phyloP scores from a whole-genome alignment of 148 eudicot genomes.

The Oxyria digyna region DNA sequence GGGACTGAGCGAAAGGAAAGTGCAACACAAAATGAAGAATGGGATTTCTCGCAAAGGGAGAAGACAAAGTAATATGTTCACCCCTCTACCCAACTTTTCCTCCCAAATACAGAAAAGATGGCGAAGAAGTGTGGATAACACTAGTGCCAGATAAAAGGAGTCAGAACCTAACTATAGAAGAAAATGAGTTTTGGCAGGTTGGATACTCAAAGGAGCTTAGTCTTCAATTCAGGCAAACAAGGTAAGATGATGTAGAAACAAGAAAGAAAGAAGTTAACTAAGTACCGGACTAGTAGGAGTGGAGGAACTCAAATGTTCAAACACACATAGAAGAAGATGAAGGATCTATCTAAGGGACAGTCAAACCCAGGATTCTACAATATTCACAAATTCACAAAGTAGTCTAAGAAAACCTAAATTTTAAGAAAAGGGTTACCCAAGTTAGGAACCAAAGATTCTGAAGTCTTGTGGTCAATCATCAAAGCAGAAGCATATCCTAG shows the following conservation, averaged over 20 bases:
- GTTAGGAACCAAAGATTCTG: constrained; percentile 9
- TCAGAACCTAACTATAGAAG: neutral
- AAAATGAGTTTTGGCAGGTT: neutral
- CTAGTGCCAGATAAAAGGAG: neutral
- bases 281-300: no score
- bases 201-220: neutral
- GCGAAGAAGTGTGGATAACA: neutral
- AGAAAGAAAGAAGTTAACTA: neutral
- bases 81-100: constrained; percentile 3
- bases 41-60: neutral
- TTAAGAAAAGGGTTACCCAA: no score
- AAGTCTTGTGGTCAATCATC: constrained; percentile 7
- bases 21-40: neutral
- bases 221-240: constrained; percentile 1
- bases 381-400: constrained; percentile 25
- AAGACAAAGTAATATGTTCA: neutral
- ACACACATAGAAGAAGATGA: no score
- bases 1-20: neutral
- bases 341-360: neutral
- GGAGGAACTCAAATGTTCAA: no score
- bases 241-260: neutral
- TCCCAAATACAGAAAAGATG: constrained; percentile 2
- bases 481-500: neutral
- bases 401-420: constrained; percentile 16
- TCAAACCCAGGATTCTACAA: constrained; percentile 27